Percentiles rank a stretch among this genome's conserved stretches.
Evolutionary conservation across 352 stramenopile species (phyloP).

Genomic region (Aphanomyces astaci): DNA sequence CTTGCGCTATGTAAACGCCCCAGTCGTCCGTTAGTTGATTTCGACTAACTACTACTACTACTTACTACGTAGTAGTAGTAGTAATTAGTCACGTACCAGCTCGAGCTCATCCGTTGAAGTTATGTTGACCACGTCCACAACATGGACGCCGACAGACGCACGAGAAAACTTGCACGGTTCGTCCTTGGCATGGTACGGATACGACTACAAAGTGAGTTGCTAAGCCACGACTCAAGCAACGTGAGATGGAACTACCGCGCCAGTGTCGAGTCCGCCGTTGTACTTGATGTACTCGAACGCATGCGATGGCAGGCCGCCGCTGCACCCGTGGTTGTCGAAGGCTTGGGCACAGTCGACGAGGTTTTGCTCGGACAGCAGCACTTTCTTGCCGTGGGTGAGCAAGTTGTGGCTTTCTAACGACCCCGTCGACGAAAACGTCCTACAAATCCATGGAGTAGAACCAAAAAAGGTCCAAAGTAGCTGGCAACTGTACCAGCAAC

Average conservation of each 20-base stretch:
- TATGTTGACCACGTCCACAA: slow-evolving; percentile 79
- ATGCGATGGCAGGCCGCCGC: slow-evolving; percentile 94
- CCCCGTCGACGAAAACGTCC: slow-evolving; percentile 95
- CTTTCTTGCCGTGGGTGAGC: slow-evolving; percentile 87
- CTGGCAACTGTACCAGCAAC: slow-evolving; percentile 85
- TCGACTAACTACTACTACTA: too few relatives aligned
- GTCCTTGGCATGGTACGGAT: slow-evolving; percentile 67
- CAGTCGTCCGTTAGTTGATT: too few relatives aligned
- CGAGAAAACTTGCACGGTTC: slow-evolving; percentile 76
- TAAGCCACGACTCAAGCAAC: neutral
- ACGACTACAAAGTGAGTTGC: slow-evolving; percentile 30
- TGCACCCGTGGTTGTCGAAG: slow-evolving; percentile 94
- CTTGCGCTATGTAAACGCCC: too few relatives aligned
- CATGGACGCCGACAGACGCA: slow-evolving; percentile 57
- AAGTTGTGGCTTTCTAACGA: slow-evolving; percentile 96
- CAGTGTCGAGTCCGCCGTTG: slow-evolving; percentile 78
- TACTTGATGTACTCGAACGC: slow-evolving; percentile 94
- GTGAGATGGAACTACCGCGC: slow-evolving; percentile 35
- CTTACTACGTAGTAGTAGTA: slow-evolving; percentile 42
- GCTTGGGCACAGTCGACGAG: slow-evolving; percentile 93
- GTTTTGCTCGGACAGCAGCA: slow-evolving; percentile 95
- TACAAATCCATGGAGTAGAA: neutral
- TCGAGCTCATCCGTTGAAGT: slow-evolving; percentile 69
- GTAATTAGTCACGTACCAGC: slow-evolving; percentile 30
- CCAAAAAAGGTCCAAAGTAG: neutral